Evolutionary conservation across 225 moss, liverwort and hornwort species (phyloP).

Genomic region (Asterella californica): DNA sequence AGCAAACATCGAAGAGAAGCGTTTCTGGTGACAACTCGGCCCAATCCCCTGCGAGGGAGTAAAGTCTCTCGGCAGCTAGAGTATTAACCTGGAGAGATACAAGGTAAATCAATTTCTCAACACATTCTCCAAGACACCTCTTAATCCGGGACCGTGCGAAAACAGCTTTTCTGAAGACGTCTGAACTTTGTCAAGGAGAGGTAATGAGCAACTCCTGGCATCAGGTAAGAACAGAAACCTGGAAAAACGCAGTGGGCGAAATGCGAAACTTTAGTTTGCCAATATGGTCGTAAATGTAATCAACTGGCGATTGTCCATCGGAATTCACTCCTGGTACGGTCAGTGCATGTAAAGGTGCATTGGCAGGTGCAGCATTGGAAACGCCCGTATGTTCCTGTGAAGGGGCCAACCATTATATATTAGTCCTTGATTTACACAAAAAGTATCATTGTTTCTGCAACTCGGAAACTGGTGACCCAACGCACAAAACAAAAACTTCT

Average conservation of each 20-base stretch:
- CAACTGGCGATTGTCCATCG: constrained; percentile 29
- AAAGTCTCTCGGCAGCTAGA: constrained; percentile 87
- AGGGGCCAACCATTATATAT: not conserved
- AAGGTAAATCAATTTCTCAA: not conserved
- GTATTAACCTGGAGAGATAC: constrained; percentile 71
- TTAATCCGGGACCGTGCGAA: not conserved
- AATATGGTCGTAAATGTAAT: constrained; percentile 90
- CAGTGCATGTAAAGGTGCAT: constrained; percentile 73
- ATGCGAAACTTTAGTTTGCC: constrained; percentile 72
- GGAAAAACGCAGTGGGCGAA: constrained; percentile 96
- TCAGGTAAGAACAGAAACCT: constrained; percentile 39
- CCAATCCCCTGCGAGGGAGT: constrained; percentile 91
- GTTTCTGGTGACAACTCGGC: constrained; percentile 85
- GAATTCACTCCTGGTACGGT: constrained; percentile 39
- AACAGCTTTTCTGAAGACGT: not conserved
- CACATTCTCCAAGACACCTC: not conserved
- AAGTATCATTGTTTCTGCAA: not conserved
- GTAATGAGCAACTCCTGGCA: not conserved
- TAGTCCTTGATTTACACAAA: not conserved
- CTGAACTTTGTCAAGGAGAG: not conserved
- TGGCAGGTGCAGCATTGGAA: constrained; percentile 82
- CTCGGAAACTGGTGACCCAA: not conserved
- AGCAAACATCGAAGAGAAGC: constrained; percentile 94
- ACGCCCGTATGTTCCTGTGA: constrained; percentile 88
- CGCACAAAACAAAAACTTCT: not conserved